Conservation (phyloP, 2,329 filamentous ascomycete genomes). For the Exophiala phaeomuriformis region DNA sequence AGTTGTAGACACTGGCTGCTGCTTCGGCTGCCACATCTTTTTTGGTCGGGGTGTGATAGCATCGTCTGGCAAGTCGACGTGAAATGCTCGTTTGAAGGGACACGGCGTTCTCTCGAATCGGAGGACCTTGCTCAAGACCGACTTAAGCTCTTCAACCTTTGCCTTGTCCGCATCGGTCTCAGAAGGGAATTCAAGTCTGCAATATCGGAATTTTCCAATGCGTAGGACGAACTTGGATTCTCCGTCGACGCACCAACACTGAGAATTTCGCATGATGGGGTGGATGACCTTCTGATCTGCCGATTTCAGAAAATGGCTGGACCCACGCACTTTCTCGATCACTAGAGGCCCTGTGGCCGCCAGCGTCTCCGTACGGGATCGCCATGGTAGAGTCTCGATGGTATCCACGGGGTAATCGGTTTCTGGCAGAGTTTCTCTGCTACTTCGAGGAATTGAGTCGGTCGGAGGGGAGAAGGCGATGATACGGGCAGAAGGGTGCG, state of each 20-base stretch:
- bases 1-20: slow-evolving; percentile 40
- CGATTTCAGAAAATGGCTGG: slow-evolving; percentile 81
- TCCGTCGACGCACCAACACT: slow-evolving; percentile 89
- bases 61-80: slow-evolving; percentile 63
- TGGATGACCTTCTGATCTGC: slow-evolving; percentile 62
- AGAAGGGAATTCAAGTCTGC: slow-evolving; percentile 77
- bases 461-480: slow-evolving; percentile 51
- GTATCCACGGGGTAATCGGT: slow-evolving; percentile 45
- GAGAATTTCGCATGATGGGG: slow-evolving; percentile 79
- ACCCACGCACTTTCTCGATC: slow-evolving; percentile 79
- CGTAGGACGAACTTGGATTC: slow-evolving; percentile 79
- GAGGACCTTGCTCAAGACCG: slow-evolving; percentile 63
- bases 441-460: slow-evolving; percentile 28
- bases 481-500: slow-evolving; percentile 65
- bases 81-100: slow-evolving; percentile 72
- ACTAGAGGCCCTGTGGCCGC: slow-evolving; percentile 73
- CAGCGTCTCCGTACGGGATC: slow-evolving; percentile 68
- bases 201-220: slow-evolving; percentile 75
- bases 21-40: slow-evolving; percentile 60
- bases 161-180: slow-evolving; percentile 55
- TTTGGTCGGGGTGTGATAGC: slow-evolving; percentile 59
- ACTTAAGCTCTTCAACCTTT: slow-evolving; percentile 60
- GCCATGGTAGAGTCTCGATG: slow-evolving; percentile 63
- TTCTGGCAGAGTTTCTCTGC: slow-evolving; percentile 38
- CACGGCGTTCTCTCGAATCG: slow-evolving; percentile 84